Evolutionary conservation across 306 rosid genomes (phyloP).

Genomic region (Casuarina equisetifolia): DNA sequence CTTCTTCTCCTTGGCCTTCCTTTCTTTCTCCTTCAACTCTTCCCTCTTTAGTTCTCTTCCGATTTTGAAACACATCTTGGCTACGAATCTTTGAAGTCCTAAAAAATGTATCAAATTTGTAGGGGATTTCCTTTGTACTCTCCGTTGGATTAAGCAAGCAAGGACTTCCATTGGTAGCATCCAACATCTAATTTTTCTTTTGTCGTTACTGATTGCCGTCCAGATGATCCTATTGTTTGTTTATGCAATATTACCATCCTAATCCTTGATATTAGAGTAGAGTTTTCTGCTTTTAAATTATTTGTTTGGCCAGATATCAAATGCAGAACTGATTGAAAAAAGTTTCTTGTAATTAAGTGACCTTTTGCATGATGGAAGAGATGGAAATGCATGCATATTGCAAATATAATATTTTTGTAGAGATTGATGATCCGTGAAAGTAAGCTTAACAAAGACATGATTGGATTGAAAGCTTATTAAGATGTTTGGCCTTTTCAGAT

Average conservation of each 20-base stretch:
- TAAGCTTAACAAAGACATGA: too few species aligned
- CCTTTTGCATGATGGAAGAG: not conserved
- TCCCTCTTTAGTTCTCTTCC: constrained; percentile 38
- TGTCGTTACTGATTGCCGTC: constrained; percentile 31
- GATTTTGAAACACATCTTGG: constrained; percentile 51
- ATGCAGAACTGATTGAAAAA: not conserved
- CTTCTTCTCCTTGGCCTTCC: constrained; percentile 33
- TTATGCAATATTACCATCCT: not conserved
- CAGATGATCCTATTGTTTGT: constrained; percentile 19
- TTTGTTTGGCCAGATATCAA: not conserved
- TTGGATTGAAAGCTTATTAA: too few species aligned
- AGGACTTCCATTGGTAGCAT: constrained; percentile 5
- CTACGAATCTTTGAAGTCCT: not conserved
- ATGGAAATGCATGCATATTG: too few species aligned
- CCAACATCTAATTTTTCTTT: constrained; percentile 16
- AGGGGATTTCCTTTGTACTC: not conserved
- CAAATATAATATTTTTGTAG: too few species aligned
- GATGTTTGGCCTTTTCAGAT: too few species aligned
- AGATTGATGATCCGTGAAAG: too few species aligned
- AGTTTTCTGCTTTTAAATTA: not conserved
- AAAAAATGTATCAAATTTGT: not conserved
- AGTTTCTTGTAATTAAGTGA: not conserved
- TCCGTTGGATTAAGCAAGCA: constrained; percentile 3
- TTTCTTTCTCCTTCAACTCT: constrained; percentile 47
- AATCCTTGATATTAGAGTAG: not conserved